A percentile compares a stretch with the other conserved stretches of the same genome.
Evolutionary conservation across 2,329 filamentous ascomycete genomes (phyloP).

Genomic region (Decorospora gaudefroyi): DNA sequence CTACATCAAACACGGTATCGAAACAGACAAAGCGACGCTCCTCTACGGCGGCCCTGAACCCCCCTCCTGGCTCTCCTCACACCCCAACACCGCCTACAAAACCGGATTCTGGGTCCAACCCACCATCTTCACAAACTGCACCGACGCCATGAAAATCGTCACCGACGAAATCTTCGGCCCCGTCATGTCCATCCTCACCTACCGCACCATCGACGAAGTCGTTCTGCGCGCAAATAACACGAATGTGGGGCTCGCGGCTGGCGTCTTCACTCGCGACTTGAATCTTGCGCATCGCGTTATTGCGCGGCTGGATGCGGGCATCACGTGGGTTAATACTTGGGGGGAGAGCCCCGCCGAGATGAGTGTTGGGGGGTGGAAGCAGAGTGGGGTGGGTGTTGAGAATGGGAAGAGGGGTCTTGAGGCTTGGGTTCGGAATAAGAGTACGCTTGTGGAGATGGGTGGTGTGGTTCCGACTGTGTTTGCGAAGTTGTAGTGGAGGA

Average conservation of each 20-base stretch:
- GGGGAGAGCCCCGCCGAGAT: constrained; percentile 91
- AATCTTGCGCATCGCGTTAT: constrained; percentile 74
- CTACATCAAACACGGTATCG: constrained; percentile 76
- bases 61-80: constrained; percentile 54
- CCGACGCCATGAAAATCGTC: constrained; percentile 77
- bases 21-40: constrained; percentile 72
- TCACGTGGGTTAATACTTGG: constrained; percentile 93
- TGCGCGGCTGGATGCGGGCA: constrained; percentile 74
- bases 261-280: constrained; percentile 78
- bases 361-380: constrained; percentile 90
- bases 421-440: constrained; percentile 85
- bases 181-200: constrained; percentile 79
- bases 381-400: constrained; percentile 84
- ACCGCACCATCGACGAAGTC: constrained; percentile 70
- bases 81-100: constrained; percentile 49
- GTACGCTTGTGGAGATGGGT: constrained; percentile 81
- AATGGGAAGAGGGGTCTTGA: constrained; percentile 80
- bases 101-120: constrained; percentile 83
- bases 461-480: constrained; percentile 74
- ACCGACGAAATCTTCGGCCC: constrained; percentile 88
- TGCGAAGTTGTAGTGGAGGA: constrained; percentile 42
- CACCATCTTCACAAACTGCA: constrained; percentile 85
- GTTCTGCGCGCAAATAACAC: constrained; percentile 76
- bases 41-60: constrained; percentile 71
- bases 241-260: constrained; percentile 77